Conservation (phyloP, 768 basidiomycete species). For the Auriscalpium orientale region DNA sequence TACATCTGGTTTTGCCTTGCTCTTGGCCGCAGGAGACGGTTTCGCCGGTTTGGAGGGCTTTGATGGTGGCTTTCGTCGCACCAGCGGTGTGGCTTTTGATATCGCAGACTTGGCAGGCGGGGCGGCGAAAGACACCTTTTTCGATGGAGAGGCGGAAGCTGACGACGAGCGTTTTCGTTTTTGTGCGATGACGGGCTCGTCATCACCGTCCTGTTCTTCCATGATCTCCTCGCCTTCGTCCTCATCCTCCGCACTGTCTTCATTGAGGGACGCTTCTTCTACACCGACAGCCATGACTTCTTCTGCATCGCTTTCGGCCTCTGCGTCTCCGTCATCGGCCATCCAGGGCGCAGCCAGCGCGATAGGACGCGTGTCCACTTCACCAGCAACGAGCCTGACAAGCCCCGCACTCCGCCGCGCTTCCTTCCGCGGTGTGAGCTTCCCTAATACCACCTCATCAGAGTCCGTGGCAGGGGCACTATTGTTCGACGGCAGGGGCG, state of each 20-base stretch:
- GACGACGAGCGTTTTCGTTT: slow-evolving; percentile 25
- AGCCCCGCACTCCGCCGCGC: slow-evolving; percentile 43
- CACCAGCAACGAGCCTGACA: slow-evolving; percentile 42
- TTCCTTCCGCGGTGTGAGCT: slow-evolving; percentile 53
- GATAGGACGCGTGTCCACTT: slow-evolving; percentile 34
- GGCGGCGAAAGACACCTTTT: slow-evolving; percentile 25
- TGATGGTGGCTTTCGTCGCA: neutral
- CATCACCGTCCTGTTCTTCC: slow-evolving; percentile 32
- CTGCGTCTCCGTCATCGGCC: slow-evolving; percentile 24
- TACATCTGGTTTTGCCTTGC: slow-evolving; percentile 13
- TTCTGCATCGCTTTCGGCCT: slow-evolving; percentile 25
- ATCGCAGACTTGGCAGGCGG: neutral
- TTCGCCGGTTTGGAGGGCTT: slow-evolving; percentile 3
- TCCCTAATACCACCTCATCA: slow-evolving; percentile 44
- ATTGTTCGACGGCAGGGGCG: slow-evolving; percentile 31
- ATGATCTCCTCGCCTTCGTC: slow-evolving; percentile 33
- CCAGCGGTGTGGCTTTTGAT: neutral
- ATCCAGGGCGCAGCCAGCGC: slow-evolving; percentile 32
- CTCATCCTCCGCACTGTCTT: slow-evolving; percentile 24
- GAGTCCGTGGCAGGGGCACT: slow-evolving; percentile 8
- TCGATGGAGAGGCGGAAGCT: slow-evolving; percentile 19
- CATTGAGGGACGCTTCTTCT: slow-evolving; percentile 26
- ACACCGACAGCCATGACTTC: slow-evolving; percentile 26
- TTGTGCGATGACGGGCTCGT: slow-evolving; percentile 24
- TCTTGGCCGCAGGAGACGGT: slow-evolving; percentile 5